Evolutionary conservation across 2,329 filamentous ascomycete species (phyloP), one percentile per base, ranked within the genome.

Genomic region (Paracamarosporium sp.): DNA sequence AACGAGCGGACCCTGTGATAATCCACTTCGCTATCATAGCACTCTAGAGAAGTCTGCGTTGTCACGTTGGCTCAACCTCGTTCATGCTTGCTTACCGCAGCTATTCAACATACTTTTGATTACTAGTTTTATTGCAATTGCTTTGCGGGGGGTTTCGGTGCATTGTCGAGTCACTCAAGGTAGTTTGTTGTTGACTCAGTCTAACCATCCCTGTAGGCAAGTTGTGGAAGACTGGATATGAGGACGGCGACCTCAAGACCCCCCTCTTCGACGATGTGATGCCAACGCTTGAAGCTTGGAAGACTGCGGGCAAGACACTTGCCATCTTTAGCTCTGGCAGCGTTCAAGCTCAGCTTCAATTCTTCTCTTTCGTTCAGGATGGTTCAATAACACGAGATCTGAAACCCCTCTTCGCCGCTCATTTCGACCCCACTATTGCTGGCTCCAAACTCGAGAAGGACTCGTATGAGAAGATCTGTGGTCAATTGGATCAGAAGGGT

Each of bases 271-370:
- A 84, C 4, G 91, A 95, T 69, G 91, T 94, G 17, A 80, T 85
- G n/a, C 83, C 86, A 8, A 83, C 84, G 61, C 80, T 93, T 61
- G 76, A 80, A 52, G 66, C 78, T 41, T 93, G 90, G 86, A 81
- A 83, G 53, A 72, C 76, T 15, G 75, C 80, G 28, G 84, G 83
- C 25, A 79, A 86, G 60, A 82, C 67, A 9, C 70, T 93, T 62
- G 86, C 90, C 67, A 93, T 95, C 70, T 95, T 93, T 79, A 93
- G 90, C 4, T 93, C 90, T 12, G 91, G 91, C 30, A 93, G 90
- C 22, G 89, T 94, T 5, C 83, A 88, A 20, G 91, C 91, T 13
- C 91, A 95, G 81, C 91, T 92, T 78, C 81, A 94, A 60, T 83
- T 94, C 61, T 94, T 94, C 76, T 82, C 83, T 59, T 86, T 93